phyloP scores from a whole-genome alignment of 352 stramenopile genomes.

The Phytophthora citricola region DNA sequence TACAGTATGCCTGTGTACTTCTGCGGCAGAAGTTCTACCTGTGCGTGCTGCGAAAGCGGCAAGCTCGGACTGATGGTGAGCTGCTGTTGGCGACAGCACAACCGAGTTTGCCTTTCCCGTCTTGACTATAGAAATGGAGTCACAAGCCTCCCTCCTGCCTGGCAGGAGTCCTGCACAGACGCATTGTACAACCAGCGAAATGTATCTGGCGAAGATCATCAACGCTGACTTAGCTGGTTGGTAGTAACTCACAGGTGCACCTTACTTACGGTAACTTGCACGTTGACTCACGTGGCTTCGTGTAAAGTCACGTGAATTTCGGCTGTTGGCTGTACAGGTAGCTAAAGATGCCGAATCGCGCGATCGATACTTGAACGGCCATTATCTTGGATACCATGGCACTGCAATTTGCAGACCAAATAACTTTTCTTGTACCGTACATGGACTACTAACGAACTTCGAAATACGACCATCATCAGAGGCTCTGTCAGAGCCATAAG shows the following conservation, averaged over 20 bases:
- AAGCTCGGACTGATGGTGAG: not conserved
- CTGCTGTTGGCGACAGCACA: not conserved
- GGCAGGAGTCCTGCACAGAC: too few species aligned
- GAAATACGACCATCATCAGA: not conserved
- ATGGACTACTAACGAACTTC: too few species aligned
- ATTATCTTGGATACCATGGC: too few species aligned
- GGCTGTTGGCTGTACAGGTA: not conserved
- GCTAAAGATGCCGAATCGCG: not conserved
- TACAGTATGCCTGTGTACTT: too few species aligned
- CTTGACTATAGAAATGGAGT: not conserved
- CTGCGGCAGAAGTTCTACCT: too few species aligned
- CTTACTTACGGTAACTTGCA: not conserved
- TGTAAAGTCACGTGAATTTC: not conserved
- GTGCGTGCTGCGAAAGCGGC: not conserved
- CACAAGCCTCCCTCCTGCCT: not conserved
- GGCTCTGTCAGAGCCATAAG: constrained; percentile 11
- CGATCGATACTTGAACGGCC: too few species aligned
- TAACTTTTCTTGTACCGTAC: too few species aligned
- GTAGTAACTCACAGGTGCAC: not conserved
- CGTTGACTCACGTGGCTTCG: not conserved
- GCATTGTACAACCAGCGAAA: not conserved
- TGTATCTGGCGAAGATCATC: not conserved
- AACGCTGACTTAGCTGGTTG: not conserved
- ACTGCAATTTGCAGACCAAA: too few species aligned
- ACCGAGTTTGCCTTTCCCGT: too few species aligned